A percentile compares a stretch with the other conserved stretches of the same genome.
These are phyloP conservation scores for Incumbomyces delicatus DNA, from an alignment of 2,329 filamentous ascomycete species.

Conservation along the genomic window DNA sequence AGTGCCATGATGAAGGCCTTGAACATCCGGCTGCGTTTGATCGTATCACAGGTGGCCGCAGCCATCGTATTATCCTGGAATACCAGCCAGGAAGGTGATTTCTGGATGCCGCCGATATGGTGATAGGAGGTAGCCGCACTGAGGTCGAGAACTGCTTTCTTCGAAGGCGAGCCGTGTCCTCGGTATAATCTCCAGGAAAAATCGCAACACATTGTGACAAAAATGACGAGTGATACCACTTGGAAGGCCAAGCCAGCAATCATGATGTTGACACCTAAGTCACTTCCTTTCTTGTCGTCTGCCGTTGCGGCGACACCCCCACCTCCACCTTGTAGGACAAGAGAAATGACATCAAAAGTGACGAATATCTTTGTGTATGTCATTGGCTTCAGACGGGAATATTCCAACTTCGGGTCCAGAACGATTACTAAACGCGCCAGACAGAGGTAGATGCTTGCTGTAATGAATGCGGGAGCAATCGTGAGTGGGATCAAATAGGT, in stretches of 20 bases:
- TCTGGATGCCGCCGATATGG: not conserved
- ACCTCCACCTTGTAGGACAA: conserved; percentile 51
- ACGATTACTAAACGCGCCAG: conserved; percentile 34
- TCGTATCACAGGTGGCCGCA: not conserved
- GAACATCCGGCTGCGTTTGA: conserved; percentile 30
- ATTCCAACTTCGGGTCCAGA: conserved; percentile 24
- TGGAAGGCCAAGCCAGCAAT: conserved; percentile 41
- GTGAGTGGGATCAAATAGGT: conserved; percentile 55
- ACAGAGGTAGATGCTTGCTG: conserved; percentile 55
- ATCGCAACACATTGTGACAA: conserved; percentile 42
- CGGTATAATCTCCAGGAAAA: conserved; percentile 35
- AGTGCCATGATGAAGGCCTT: conserved; percentile 23
- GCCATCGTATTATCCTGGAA: not conserved
- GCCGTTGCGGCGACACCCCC: conserved; percentile 45
- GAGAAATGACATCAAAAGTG: conserved; percentile 51
- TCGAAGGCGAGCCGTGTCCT: conserved; percentile 10
- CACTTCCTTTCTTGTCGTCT: conserved; percentile 24
- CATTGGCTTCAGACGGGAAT: conserved; percentile 24
- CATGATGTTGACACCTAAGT: conserved; percentile 51
- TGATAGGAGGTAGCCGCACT: conserved; percentile 7
- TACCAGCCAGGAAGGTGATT: too few relatives aligned
- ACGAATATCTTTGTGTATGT: conserved; percentile 43
- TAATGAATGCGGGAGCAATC: conserved; percentile 55
- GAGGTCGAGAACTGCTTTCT: conserved; percentile 20
- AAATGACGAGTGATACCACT: conserved; percentile 35